Evolutionary conservation across 2,329 filamentous ascomycete species (phyloP), one percentile per base, ranked within the genome.

Genomic region (Fusarium anthophilum): DNA sequence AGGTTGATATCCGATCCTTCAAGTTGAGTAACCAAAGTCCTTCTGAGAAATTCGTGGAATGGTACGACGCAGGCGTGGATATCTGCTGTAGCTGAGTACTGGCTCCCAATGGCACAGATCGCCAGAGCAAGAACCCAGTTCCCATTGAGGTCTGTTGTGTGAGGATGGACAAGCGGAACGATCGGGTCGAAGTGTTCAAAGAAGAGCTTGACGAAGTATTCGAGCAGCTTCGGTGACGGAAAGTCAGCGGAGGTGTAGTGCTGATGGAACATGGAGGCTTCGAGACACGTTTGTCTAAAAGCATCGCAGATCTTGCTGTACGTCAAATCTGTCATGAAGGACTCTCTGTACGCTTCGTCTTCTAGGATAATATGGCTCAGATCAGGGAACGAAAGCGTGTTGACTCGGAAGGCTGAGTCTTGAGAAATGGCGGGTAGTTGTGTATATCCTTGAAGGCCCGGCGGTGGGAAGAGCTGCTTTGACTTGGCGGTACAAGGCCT

Each of bases 181-280:
- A 81, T 78, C 2, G 77, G 73, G 58, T 81, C 75, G 45, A 83
- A 82, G 38, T 81, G 70, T 22, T 79, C 72, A 58, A 82, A 81
- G 51, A 79, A 83, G 2, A 83, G 74, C 10, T 66, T 75, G 30
- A 79, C 69, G 43, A 81, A 82, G n/a, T 78, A 72, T 45, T 81
- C 77, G 39, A 82, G 57, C 4, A 80, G 70, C 11, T 65, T 60
- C 6, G 75, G 57, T 20, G 71, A 63, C 8, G 79, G 81, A 48
- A 82, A 82, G 18, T 75, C 48, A 5, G 38, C 10, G 7, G 60
- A 57, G 5, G n/a, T 7, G 24, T 41, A 38, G 39, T 66, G 6
- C 43, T 69, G 7, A 38, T 56, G 15, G 12, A 71, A 73, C 5
- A 60, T 59, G 15, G 43, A 22, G 2, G 55, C 38, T 9, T 73